phyloP scores from a whole-genome alignment of 2,329 filamentous ascomycete species.

The Dryadomyces quercus-mongolicae region DNA sequence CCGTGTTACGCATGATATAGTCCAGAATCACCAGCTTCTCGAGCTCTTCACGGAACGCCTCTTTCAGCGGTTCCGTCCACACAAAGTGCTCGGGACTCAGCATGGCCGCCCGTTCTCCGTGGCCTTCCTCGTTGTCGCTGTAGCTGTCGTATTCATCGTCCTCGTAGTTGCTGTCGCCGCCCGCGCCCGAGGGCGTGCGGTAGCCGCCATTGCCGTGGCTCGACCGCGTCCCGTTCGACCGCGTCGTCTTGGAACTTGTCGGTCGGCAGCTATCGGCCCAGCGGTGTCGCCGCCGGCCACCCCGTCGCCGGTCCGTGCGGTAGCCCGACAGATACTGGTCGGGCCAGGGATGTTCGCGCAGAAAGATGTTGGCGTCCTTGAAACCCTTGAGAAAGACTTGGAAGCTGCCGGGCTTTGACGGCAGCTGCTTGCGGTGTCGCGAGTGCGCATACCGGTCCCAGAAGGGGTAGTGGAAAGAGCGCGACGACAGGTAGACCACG shows the following conservation, averaged over 20 bases:
- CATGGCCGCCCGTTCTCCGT: conserved; percentile 12
- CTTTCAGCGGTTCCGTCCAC: conserved; percentile 82
- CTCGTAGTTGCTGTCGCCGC: not conserved
- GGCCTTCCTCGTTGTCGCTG: conserved; percentile 14
- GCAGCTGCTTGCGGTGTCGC: conserved; percentile 74
- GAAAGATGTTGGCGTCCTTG: conserved; percentile 91
- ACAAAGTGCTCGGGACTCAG: conserved; percentile 48
- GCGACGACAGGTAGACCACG: conserved; percentile 86
- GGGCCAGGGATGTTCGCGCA: conserved; percentile 93
- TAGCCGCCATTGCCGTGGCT: not conserved
- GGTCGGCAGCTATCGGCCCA: conserved; percentile 82
- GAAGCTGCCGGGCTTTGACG: conserved; percentile 87
- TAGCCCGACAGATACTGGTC: conserved; percentile 70
- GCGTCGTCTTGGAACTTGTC: conserved; percentile 36
- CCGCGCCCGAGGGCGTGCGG: not conserved
- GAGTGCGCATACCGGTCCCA: conserved; percentile 88
- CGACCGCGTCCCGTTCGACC: not conserved
- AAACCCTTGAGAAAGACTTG: conserved; percentile 95
- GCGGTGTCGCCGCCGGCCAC: conserved; percentile 35
- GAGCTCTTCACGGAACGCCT: conserved; percentile 85
- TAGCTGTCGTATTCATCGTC: conserved; percentile 13
- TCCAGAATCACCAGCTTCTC: conserved; percentile 96
- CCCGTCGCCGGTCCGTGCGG: conserved; percentile 50
- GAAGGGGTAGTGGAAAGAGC: conserved; percentile 96
- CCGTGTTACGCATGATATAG: conserved; percentile 98